Conservation (phyloP, 768 basidiomycete species). For the Lactarius hengduanensis region DNA sequence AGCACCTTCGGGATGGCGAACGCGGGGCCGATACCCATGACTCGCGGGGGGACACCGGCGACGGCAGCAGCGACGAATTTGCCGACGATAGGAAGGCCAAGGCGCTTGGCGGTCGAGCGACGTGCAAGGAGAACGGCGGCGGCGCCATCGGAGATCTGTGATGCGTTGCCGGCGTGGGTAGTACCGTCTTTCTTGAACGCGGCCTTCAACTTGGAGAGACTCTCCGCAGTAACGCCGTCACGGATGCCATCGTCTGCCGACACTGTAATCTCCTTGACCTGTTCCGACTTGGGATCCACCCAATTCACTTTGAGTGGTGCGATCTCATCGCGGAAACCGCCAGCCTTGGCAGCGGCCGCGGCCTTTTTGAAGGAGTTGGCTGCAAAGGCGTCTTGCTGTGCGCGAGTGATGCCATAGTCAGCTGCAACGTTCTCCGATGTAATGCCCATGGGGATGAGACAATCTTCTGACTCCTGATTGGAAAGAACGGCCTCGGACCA, state of each 20-base stretch:
- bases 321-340: constrained; percentile 82
- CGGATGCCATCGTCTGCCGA: constrained; percentile 84
- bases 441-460: constrained; percentile 86
- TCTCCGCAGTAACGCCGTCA: constrained; percentile 78
- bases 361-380: constrained; percentile 85
- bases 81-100: constrained; percentile 83
- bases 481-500: constrained; percentile 65
- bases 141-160: constrained; percentile 90
- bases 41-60: constrained; percentile 80
- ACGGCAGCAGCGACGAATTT: constrained; percentile 72
- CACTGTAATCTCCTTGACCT: constrained; percentile 64
- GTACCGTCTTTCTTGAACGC: constrained; percentile 73
- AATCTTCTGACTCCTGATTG: constrained; percentile 73
- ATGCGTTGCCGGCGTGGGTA: constrained; percentile 86
- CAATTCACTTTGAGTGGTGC: constrained; percentile 71
- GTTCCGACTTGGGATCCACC: constrained; percentile 71
- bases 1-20: constrained; percentile 81
- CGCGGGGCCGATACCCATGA: constrained; percentile 92
- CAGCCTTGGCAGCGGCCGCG: constrained; percentile 72
- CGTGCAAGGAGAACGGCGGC: constrained; percentile 84
- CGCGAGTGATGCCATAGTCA: constrained; percentile 71
- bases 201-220: constrained; percentile 79
- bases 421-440: constrained; percentile 91
- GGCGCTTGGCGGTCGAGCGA: constrained; percentile 74
- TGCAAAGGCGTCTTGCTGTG: constrained; percentile 80